Conservation (phyloP, 169 alveolate species). For the Cryptosporidium bovis region DNA sequence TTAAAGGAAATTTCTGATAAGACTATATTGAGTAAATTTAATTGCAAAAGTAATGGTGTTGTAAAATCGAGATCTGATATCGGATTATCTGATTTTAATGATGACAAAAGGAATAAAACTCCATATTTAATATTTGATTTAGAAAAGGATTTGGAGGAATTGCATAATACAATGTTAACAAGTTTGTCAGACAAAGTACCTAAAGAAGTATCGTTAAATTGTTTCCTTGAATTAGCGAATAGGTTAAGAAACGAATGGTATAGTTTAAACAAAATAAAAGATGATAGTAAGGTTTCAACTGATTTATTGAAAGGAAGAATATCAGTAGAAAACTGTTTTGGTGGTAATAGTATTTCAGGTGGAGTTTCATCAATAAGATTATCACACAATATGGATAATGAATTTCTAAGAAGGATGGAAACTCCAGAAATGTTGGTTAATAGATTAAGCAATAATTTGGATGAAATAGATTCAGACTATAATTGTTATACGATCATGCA, state of each 20-base stretch:
- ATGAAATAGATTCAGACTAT: slow-evolving; percentile 51
- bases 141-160: slow-evolving; percentile 56
- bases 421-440: slow-evolving; percentile 63
- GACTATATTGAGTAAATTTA: slow-evolving; percentile 12
- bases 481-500: slow-evolving; percentile 61
- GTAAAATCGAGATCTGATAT: neutral
- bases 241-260: slow-evolving; percentile 60
- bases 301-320: slow-evolving; percentile 1
- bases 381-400: slow-evolving; percentile 2
- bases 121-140: slow-evolving; percentile 28
- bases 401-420: slow-evolving; percentile 29
- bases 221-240: slow-evolving; percentile 58
- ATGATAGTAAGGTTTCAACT: neutral
- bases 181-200: slow-evolving; percentile 41
- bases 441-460: slow-evolving; percentile 43
- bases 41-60: neutral
- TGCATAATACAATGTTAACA: slow-evolving; percentile 18
- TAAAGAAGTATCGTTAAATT: slow-evolving; percentile 41
- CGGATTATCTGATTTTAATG: slow-evolving; percentile 2
- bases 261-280: neutral
- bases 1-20: slow-evolving; percentile 59
- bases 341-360: neutral
- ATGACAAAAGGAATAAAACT: neutral
- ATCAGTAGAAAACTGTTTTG: slow-evolving; percentile 55
- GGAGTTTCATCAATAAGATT: neutral